Percentiles rank a stretch among this genome's conserved stretches.
Conservation (phyloP, 2,329 filamentous ascomycete species). For the Colletotrichum paranaense region DNA sequence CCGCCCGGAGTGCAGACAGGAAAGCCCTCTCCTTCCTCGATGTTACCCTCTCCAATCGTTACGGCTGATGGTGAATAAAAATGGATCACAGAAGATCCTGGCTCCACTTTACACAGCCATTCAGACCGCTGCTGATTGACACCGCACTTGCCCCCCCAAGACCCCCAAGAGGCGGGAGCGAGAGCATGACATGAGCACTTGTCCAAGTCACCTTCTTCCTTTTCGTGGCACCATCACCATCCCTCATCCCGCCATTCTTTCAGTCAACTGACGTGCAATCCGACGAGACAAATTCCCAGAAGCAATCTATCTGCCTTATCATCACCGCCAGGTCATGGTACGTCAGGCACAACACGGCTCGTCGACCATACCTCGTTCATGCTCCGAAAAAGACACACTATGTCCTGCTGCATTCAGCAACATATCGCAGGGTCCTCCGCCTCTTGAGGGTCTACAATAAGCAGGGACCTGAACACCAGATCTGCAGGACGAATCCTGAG, state of each 20-base stretch:
- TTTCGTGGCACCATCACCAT: constrained; percentile 21
- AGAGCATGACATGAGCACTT: constrained; percentile 32
- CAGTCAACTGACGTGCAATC: constrained; percentile 21
- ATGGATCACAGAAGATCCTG: constrained; percentile 6
- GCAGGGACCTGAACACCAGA: constrained; percentile 27
- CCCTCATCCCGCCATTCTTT: constrained; percentile 8
- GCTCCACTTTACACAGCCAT: constrained; percentile 10
- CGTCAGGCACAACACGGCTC: not conserved
- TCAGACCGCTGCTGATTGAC: constrained; percentile 31
- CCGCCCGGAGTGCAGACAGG: constrained; percentile 11
- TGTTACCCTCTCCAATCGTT: constrained; percentile 4
- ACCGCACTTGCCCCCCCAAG: constrained; percentile 5
- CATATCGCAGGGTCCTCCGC: constrained; percentile 28
- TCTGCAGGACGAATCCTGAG: constrained; percentile 12
- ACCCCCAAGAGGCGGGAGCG: constrained; percentile 1
- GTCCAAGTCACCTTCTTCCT: constrained; percentile 21
- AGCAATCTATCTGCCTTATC: not conserved
- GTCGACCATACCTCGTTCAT: not conserved
- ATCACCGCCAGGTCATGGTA: not conserved
- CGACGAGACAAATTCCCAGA: not conserved
- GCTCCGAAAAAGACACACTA: not conserved
- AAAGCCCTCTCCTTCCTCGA: not conserved
- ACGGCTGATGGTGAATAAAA: not conserved
- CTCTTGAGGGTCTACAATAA: constrained; percentile 5
- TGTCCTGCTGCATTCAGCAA: not conserved